Conservation (phyloP, 305 asterid genomes). For the Fraxinus baroniana region DNA sequence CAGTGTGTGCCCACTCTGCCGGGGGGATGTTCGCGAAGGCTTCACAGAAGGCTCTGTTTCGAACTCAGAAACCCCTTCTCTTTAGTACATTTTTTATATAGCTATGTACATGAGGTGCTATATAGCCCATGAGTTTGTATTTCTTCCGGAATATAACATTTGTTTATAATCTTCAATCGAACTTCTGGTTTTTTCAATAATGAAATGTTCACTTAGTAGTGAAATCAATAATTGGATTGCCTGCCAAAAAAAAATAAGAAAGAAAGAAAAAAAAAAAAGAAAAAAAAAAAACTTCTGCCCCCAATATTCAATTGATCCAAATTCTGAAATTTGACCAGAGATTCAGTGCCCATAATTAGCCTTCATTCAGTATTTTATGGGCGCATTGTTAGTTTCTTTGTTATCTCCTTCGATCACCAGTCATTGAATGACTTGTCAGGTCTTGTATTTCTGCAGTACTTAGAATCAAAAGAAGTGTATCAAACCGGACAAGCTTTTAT, state of each 20-base stretch:
- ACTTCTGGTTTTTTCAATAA: not conserved
- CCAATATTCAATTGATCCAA: not conserved
- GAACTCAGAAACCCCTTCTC: conserved; percentile 32
- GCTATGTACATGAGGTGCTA: conserved; percentile 29
- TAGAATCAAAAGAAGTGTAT: not conserved
- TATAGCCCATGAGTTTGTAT: conserved; percentile 1
- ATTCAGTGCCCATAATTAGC: not conserved
- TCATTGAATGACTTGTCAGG: not conserved
- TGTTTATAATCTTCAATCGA: not conserved
- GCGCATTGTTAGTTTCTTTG: not conserved
- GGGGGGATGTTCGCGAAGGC: conserved; percentile 79
- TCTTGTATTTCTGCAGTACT: not conserved
- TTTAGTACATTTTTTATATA: conserved; percentile 32
- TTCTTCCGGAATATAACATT: not conserved
- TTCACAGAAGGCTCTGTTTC: conserved; percentile 42
- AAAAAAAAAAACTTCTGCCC: not conserved
- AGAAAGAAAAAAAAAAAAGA: too few species aligned
- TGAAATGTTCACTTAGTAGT: not conserved
- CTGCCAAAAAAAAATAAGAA: not conserved
- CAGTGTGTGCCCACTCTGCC: conserved; percentile 93
- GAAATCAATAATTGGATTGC: not conserved
- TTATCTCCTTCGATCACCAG: not conserved
- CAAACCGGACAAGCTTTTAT: not conserved
- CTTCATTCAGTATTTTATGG: not conserved
- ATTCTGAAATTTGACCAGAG: not conserved